Evolutionary conservation across 2,329 filamentous ascomycete species (phyloP).

Genomic region (Setomelanomma holmii): DNA sequence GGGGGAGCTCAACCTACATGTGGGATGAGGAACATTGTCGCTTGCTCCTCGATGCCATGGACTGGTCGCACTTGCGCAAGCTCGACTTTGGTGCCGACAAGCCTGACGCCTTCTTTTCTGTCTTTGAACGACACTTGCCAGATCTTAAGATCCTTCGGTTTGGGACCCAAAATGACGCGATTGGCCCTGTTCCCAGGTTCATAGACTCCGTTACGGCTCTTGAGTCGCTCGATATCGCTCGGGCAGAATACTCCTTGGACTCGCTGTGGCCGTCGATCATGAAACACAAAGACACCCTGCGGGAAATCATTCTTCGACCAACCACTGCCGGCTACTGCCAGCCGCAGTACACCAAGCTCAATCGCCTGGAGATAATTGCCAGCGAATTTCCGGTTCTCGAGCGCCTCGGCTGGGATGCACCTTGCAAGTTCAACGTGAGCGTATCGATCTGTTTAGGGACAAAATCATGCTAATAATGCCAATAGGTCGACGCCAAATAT

Average conservation of each 20-base stretch:
- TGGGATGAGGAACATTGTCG: slow-evolving; percentile 7
- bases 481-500: slow-evolving; percentile 3
- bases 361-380: not conserved
- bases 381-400: slow-evolving; percentile 2
- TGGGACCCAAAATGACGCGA: not conserved
- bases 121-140: slow-evolving; percentile 7
- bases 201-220: slow-evolving; percentile 1
- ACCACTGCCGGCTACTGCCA: not conserved
- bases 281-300: slow-evolving; percentile 11
- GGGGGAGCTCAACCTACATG: not conserved
- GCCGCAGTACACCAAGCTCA: not conserved
- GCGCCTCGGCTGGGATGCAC: slow-evolving; percentile 6
- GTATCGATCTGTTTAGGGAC: not conserved
- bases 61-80: slow-evolving; percentile 4
- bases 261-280: slow-evolving; percentile 12
- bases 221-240: slow-evolving; percentile 5
- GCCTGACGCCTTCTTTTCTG: slow-evolving; percentile 9
- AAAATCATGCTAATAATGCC: not conserved
- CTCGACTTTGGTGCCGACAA: slow-evolving; percentile 13
- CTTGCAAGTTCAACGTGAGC: not conserved
- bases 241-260: not conserved
- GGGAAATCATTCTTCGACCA: slow-evolving; percentile 4
- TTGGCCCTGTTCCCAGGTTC: not conserved
- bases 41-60: slow-evolving; percentile 5
- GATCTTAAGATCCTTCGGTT: slow-evolving; percentile 6